Conservation (phyloP, 768 basidiomycete species). For the Roridomyces roridus region DNA sequence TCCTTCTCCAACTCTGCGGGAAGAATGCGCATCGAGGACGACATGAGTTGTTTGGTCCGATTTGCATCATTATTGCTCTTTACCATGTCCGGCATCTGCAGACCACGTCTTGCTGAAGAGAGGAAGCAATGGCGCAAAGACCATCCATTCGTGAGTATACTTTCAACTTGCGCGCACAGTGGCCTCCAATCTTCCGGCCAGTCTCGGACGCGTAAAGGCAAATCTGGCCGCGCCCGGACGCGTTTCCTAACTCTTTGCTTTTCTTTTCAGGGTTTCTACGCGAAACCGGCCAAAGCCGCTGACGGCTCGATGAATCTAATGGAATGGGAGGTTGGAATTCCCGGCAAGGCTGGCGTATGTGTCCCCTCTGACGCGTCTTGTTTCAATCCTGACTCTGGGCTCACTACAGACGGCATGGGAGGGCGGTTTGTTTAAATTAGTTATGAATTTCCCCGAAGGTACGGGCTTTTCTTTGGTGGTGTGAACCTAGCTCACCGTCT, state of each 20-base stretch:
- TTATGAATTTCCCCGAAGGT: slow-evolving; percentile 98
- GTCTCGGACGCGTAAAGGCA: slow-evolving; percentile 2
- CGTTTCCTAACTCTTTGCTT: slow-evolving; percentile 16
- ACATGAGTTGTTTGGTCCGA: no score
- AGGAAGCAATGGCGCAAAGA: slow-evolving; percentile 99
- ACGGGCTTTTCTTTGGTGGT: slow-evolving; percentile 12
- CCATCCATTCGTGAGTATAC: slow-evolving; percentile 88
- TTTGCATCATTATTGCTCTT: background rate
- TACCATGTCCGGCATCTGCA: slow-evolving; percentile 89
- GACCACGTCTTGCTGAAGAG: slow-evolving; percentile 93
- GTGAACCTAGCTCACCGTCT: slow-evolving; percentile 1
- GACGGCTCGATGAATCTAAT: slow-evolving; percentile 97
- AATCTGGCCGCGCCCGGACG: background rate
- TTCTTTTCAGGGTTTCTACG: slow-evolving; percentile 86
- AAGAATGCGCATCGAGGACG: no score
- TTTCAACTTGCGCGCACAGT: slow-evolving; percentile 5
- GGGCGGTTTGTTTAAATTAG: slow-evolving; percentile 91
- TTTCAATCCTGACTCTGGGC: slow-evolving; percentile 21
- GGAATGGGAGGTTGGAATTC: slow-evolving; percentile 99
- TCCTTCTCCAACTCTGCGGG: no score
- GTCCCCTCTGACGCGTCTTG: slow-evolving; percentile 21
- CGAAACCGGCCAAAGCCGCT: slow-evolving; percentile 85
- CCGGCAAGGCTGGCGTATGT: slow-evolving; percentile 87
- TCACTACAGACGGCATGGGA: slow-evolving; percentile 90
- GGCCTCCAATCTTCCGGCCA: slow-evolving; percentile 17